Conservation (phyloP, 2,329 filamentous ascomycete species). For the Penicillium sp. region DNA sequence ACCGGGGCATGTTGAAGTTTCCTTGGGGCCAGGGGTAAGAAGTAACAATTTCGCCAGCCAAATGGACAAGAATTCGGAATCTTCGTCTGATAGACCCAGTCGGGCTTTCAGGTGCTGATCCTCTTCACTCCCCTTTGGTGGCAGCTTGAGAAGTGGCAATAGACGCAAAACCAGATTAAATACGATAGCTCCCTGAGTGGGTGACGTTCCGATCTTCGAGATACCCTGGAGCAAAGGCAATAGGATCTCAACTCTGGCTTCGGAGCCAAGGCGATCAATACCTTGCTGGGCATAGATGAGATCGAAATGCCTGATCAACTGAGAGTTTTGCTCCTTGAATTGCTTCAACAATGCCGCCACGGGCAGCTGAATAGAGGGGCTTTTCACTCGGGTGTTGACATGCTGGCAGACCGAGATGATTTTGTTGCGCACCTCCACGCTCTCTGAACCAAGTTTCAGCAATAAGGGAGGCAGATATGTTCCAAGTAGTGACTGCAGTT, state of each 20-base stretch:
- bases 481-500: constrained; percentile 73
- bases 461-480: constrained; percentile 78
- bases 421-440: constrained; percentile 76
- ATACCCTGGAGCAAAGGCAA: constrained; percentile 68
- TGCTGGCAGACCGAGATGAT: constrained; percentile 70
- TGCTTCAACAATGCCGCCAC: constrained; percentile 82
- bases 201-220: constrained; percentile 54
- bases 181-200: constrained; percentile 60
- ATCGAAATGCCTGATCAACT: constrained; percentile 83
- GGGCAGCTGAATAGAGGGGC: constrained; percentile 69
- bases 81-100: constrained; percentile 66
- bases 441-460: constrained; percentile 79
- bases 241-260: constrained; percentile 69
- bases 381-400: constrained; percentile 63
- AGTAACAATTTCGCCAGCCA: constrained; percentile 78
- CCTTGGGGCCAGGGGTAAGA: constrained; percentile 52
- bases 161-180: constrained; percentile 82
- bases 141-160: constrained; percentile 64
- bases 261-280: constrained; percentile 57
- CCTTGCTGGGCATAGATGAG: constrained; percentile 87
- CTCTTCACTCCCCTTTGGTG: constrained; percentile 73
- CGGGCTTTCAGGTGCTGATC: constrained; percentile 65
- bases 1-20: constrained; percentile 54
- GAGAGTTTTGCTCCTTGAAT: constrained; percentile 73
- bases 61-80: constrained; percentile 69